Conservation (phyloP, 371 early-diverging fungal genomes). For the Apophysomyces variabilis region DNA sequence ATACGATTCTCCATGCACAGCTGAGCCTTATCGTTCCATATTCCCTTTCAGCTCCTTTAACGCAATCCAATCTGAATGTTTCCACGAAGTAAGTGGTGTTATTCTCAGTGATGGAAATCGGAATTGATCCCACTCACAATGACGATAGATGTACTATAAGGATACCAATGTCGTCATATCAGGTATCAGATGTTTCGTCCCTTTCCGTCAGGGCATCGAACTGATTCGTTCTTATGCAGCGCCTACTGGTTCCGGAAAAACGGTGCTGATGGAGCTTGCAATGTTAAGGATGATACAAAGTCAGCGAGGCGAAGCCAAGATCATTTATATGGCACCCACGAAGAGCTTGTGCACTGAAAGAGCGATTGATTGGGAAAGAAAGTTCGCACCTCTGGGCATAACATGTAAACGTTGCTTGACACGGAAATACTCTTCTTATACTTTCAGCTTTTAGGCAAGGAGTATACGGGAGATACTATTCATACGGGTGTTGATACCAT, state of each 20-base stretch:
- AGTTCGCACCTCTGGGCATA: slow-evolving; percentile 63
- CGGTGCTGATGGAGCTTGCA: slow-evolving; percentile 74
- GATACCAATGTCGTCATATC: slow-evolving; percentile 65
- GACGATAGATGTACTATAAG: slow-evolving; percentile 32
- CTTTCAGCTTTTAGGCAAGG: slow-evolving; percentile 44
- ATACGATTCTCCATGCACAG: slow-evolving; percentile 16
- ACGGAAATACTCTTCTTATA: neutral
- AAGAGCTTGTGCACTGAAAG: slow-evolving; percentile 85
- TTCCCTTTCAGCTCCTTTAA: slow-evolving; percentile 64
- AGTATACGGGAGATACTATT: slow-evolving; percentile 85
- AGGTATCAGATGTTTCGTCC: slow-evolving; percentile 24
- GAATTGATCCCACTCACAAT: neutral
- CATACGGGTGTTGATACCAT: slow-evolving; percentile 30
- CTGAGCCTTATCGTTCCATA: slow-evolving; percentile 34
- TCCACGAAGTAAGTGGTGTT: slow-evolving; percentile 47
- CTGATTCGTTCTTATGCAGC: slow-evolving; percentile 40
- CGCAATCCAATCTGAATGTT: slow-evolving; percentile 67
- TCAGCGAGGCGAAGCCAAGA: slow-evolving; percentile 39
- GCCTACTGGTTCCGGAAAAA: slow-evolving; percentile 91
- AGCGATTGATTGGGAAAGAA: slow-evolving; percentile 64
- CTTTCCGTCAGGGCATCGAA: too few relatives aligned
- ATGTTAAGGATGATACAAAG: slow-evolving; percentile 58
- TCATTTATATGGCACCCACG: slow-evolving; percentile 89
- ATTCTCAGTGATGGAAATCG: neutral
- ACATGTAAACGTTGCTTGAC: slow-evolving; percentile 40